Percentiles rank a stretch among this genome's conserved stretches.
Conservation (phyloP, 176 grass and related monocot species). For the Puccinellia tenuiflora region DNA sequence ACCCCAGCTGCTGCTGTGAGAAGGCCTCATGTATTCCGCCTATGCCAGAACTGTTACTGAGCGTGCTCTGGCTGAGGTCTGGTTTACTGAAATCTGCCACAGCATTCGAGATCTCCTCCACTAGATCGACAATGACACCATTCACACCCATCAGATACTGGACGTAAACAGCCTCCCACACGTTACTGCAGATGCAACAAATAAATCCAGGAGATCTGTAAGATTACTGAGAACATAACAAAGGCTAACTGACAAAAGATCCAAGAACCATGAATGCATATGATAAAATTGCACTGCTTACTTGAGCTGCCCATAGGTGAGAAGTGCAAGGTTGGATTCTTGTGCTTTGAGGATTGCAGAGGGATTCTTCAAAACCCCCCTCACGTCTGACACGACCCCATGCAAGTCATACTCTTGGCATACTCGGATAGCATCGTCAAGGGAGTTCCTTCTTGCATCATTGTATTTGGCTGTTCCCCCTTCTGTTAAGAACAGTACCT, state of each 20-base stretch:
- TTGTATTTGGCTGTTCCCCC: constrained; percentile 44
- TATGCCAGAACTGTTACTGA: not conserved
- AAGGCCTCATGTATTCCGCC: constrained; percentile 23
- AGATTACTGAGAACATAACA: not conserved
- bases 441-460: constrained; percentile 74
- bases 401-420: constrained; percentile 60
- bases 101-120: constrained; percentile 51
- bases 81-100: constrained; percentile 33
- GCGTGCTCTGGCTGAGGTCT: not conserved
- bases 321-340: constrained; percentile 68
- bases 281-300: constrained; percentile 21
- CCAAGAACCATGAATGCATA: not conserved
- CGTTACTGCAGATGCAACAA: constrained; percentile 40
- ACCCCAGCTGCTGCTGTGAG: constrained; percentile 47
- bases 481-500: constrained; percentile 91
- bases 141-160: constrained; percentile 61
- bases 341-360: constrained; percentile 54
- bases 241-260: not conserved
- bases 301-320: constrained; percentile 91
- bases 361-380: constrained; percentile 63
- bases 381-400: constrained; percentile 79
- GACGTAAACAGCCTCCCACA: constrained; percentile 54
- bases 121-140: constrained; percentile 58
- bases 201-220: not conserved
- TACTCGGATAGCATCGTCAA: constrained; percentile 51